These are phyloP conservation scores for Cornus florida DNA, from an alignment of 148 eudicot genomes.

Conservation along the genomic window DNA sequence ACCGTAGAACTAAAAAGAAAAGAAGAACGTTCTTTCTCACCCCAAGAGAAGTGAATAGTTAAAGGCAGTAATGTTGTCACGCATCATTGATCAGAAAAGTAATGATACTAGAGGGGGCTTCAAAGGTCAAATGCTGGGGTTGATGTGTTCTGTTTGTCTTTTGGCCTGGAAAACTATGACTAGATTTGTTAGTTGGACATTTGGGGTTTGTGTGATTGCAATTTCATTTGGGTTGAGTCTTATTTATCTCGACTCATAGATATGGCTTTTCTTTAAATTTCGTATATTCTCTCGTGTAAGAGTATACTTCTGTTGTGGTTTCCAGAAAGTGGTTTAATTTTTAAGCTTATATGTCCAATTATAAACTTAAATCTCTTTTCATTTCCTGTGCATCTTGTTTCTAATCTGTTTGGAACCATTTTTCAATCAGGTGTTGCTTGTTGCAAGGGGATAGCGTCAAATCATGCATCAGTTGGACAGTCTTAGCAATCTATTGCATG, in stretches of 20 bases:
- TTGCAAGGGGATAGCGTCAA: slow-evolving; percentile 73
- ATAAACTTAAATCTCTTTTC: background rate
- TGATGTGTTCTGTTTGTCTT: background rate
- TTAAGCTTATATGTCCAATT: background rate
- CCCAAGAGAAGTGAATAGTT: background rate
- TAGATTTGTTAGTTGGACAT: background rate
- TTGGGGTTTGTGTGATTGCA: background rate
- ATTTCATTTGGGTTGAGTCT: background rate
- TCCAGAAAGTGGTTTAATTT: background rate
- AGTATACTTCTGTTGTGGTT: background rate
- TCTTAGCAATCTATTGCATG: slow-evolving; percentile 61
- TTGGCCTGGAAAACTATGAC: background rate
- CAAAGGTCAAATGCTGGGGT: background rate
- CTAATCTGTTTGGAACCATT: slow-evolving; percentile 1
- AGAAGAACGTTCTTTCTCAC: background rate
- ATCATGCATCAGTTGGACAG: slow-evolving; percentile 77
- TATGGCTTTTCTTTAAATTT: background rate
- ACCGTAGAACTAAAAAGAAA: background rate
- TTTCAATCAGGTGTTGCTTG: slow-evolving; percentile 49
- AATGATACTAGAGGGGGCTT: background rate
- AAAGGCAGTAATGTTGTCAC: background rate
- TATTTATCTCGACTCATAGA: background rate
- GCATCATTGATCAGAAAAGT: background rate
- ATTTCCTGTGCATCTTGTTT: background rate
- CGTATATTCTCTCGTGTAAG: background rate